phyloP scores from a whole-genome alignment of 345 rosid species.

The Gossypium australe region DNA sequence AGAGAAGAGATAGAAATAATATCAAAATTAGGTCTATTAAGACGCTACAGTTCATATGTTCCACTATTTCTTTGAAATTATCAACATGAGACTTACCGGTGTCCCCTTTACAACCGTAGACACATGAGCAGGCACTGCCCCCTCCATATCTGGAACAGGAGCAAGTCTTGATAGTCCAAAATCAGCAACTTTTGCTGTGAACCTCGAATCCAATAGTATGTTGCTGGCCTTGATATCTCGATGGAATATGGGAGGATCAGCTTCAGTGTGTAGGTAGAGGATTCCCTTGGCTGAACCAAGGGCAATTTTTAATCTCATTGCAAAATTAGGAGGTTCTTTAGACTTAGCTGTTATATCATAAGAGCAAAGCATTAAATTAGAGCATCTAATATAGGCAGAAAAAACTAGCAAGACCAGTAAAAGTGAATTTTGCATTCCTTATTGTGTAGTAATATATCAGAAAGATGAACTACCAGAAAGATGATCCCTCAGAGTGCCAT shows the following conservation, averaged over 20 bases:
- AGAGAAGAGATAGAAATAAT: background rate
- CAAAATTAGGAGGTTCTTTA: constrained; percentile 53
- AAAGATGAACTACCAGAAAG: constrained; percentile 54
- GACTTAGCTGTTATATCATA: constrained; percentile 43
- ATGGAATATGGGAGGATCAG: constrained; percentile 89
- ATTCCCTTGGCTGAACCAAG: constrained; percentile 84
- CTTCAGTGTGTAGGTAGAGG: constrained; percentile 84
- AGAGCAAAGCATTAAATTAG: background rate
- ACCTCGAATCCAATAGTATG: constrained; percentile 65
- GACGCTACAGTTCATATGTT: background rate
- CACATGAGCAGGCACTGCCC: constrained; percentile 57
- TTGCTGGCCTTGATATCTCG: constrained; percentile 95
- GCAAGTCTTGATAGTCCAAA: constrained; percentile 94
- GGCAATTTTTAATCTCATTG: constrained; percentile 61
- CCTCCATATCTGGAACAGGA: constrained; percentile 73
- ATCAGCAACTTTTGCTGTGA: constrained; percentile 90
- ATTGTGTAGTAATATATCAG: background rate
- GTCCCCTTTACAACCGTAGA: constrained; percentile 95
- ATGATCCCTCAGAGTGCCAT: constrained; percentile 86
- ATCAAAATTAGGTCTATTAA: background rate
- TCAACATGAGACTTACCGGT: constrained; percentile 45
- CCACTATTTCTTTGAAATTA: background rate
- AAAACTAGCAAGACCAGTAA: background rate
- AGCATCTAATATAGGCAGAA: constrained; percentile 9
- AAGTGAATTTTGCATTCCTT: background rate